Base-by-base conservation (phyloP, 176 grass and related monocot species). In the Phoenix roebelenii region DNA sequence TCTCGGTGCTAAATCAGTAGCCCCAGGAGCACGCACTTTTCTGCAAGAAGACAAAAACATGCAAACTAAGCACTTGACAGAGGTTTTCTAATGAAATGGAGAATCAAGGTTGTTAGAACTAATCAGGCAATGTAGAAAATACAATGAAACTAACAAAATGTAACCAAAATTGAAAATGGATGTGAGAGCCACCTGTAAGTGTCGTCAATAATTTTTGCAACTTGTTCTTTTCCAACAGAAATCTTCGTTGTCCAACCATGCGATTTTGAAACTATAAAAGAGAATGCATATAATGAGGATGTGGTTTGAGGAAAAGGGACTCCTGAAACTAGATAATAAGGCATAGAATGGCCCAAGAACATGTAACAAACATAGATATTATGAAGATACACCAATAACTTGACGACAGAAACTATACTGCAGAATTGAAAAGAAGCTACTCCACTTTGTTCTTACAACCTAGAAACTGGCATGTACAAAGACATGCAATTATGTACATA, bases 181-280 rank as follows among this genome's bases (percentile, higher is more conserved):
- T 7, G 49, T 66, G 66, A 77, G 66, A 66, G 62, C 73, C 29
- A 96, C 93, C 93, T 80, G 74, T 92, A 98, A 50, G 82, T 88
- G 67, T 98, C 93, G 76, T 89, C 93, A 61, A 98, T 83, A 67
- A 98, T 82, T 82, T 92, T 92, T 72, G 81, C 87, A 55, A 92
- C 87, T n/a, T 50, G 70, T 59, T 92, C 84, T 60, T 80, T 92
- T 35, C 81, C 78, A 10, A 83, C 15, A 61, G 67, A 51, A 66
- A 35, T 83, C 83, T 71, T 98, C 73, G 74, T 91, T 77, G 80
- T 73, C 83, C 77, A 98, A 59, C 72, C 85, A 67, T 74, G 83
- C 18, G 65, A 65, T 49, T 72, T 79, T 65, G 79, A 78, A 78
- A 64, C 81, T 82, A 71, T 50, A 77, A 72, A 70, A 74, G 56